Evolutionary conservation across 73 alveolate species (phyloP), one percentile per base, ranked within the genome.

Genomic region (Paramecium tetraurelia): DNA sequence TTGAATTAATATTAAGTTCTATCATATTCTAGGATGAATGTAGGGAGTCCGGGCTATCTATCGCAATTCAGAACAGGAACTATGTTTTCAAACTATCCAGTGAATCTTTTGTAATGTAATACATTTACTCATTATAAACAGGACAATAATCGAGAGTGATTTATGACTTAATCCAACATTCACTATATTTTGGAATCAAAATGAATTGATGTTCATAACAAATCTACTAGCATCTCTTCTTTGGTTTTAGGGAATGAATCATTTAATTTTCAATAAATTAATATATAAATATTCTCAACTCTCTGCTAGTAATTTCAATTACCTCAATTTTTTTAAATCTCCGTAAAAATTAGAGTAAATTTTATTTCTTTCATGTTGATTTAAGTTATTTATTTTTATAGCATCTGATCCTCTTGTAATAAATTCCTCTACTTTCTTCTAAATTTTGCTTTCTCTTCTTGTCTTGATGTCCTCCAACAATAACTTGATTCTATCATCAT

Each of bases 1-100:
- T 80, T 80, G 57, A 80, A 80, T 46, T 80, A 80, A 48, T 80
- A 80, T 35, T 80, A 21, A 80, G 90, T 80, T 80, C 72, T 40
- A 80, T 80, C 90, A 20, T 31, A 40, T 48, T 80, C 90, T 48
- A 80, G 18, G 35, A 80, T 80, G 57, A 80, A 80, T 46, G 90
- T 43, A 22, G 90, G 90, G 7, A 80, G 75, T 31, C 75, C 46
- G 9, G 90, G 76, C 18, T 80, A 46, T 48, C 90, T 21, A 80
- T 80, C 90, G 24, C 27, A 41, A 24, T 80, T 44, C 44, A 12
- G 72, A 24, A 80, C 43, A 22, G 90, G 90, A 27, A 80, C 90
- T 21, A 80, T 80, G 90, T 80, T 80, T 36, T 80, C 90, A 46
- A 31, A 80, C 44, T 80, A 46, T 22, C 75, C 70, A 31, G 90